Evolutionary conservation across 306 rosid genomes (phyloP).

Genomic region (Pterocarpus santalinus): DNA sequence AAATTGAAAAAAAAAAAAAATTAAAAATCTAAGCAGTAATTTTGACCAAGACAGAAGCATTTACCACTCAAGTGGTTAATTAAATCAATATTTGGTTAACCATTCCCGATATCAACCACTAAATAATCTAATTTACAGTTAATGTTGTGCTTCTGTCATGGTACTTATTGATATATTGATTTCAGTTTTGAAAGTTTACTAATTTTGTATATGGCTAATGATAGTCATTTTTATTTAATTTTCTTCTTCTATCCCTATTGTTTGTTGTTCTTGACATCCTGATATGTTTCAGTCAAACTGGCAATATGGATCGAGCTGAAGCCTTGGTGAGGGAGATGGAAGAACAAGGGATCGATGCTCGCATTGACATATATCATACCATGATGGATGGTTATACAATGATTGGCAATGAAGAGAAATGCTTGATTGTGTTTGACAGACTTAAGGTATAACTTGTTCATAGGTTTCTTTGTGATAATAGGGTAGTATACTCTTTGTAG

Average conservation of each 20-base stretch:
- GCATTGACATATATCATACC: slow-evolving; percentile 92
- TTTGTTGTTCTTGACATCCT: slow-evolving; percentile 35
- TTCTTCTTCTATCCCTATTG: slow-evolving; percentile 7
- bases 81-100: slow-evolving; percentile 28
- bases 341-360: slow-evolving; percentile 97
- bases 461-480: neutral
- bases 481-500: slow-evolving; percentile 27
- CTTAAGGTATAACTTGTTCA: slow-evolving; percentile 74
- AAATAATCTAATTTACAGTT: slow-evolving; percentile 23
- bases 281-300: slow-evolving; percentile 67
- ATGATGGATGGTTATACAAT: slow-evolving; percentile 99
- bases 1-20: neutral
- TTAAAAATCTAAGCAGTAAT: neutral
- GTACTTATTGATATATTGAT: slow-evolving; percentile 13
- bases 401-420: slow-evolving; percentile 84
- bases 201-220: slow-evolving; percentile 8
- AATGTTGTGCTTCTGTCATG: slow-evolving; percentile 25
- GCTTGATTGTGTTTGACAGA: slow-evolving; percentile 88
- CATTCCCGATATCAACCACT: neutral
- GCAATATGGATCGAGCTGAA: slow-evolving; percentile 87
- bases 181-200: slow-evolving; percentile 14
- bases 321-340: slow-evolving; percentile 97
- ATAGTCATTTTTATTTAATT: slow-evolving; percentile 35
- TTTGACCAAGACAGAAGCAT: slow-evolving; percentile 10
- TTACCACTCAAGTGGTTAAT: slow-evolving; percentile 11